A percentile compares a stretch with the other conserved stretches of the same genome.
Conservation (phyloP, 192 early-diverging fungal genomes). For the Coemansia sp. region DNA sequence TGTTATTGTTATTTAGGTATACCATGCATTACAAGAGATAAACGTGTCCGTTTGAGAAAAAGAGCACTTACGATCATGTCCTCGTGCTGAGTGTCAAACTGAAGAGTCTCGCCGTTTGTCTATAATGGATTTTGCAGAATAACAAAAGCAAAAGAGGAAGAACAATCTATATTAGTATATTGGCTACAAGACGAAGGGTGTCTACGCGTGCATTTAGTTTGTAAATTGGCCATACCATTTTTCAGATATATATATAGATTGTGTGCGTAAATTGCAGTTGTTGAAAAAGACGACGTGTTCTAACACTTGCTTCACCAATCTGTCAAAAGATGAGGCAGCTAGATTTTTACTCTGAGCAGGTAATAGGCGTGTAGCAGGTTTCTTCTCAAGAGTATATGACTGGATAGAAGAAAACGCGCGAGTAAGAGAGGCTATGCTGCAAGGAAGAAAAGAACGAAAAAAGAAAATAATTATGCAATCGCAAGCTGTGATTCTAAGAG, state of each 20-base stretch:
- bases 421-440: neutral
- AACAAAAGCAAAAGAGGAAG: neutral
- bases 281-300: neutral
- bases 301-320: neutral
- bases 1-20: neutral
- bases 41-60: too few relatives aligned
- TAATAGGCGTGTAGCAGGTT: neutral
- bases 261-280: neutral
- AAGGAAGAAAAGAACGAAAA: neutral
- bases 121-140: conserved; percentile 5
- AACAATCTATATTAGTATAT: neutral
- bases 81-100: conserved; percentile 57
- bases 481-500: too few relatives aligned
- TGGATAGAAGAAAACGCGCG: neutral
- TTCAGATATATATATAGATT: neutral
- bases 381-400: neutral
- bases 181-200: neutral
- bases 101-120: conserved; percentile 46
- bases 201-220: neutral
- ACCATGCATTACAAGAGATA: neutral
- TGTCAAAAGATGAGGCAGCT: neutral
- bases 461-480: neutral
- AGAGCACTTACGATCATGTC: conserved; percentile 54
- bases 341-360: neutral
- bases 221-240: neutral